phyloP scores from a whole-genome alignment of 202 grass and related monocot genomes.

The Alloteropsis angusta region DNA sequence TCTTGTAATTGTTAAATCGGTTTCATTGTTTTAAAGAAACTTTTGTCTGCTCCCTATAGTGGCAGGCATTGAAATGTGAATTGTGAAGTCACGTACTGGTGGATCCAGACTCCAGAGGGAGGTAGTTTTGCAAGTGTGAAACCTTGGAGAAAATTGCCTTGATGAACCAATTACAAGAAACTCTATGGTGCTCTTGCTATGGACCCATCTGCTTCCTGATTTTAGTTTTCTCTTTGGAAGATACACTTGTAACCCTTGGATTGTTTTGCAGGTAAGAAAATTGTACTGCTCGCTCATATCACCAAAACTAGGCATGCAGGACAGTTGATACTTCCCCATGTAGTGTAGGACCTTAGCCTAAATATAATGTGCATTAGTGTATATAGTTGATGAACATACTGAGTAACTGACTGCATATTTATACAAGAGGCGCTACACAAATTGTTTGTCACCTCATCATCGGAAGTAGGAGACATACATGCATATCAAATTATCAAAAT shows the following conservation, averaged over 20 bases:
- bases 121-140: neutral
- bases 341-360: neutral
- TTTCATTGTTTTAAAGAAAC: neutral
- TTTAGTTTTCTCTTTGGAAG: neutral
- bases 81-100: neutral
- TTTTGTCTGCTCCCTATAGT: no score
- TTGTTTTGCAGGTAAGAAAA: neutral
- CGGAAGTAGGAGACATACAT: neutral
- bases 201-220: neutral
- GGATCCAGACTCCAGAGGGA: fast-evolving
- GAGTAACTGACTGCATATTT: neutral
- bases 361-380: neutral
- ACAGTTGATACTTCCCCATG: neutral
- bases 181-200: neutral
- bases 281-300: neutral
- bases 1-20: no score
- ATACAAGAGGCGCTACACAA: neutral
- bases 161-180: neutral
- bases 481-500: neutral
- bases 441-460: neutral
- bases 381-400: neutral
- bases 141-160: neutral
- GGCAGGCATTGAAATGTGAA: neutral
- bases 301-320: neutral
- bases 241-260: neutral